phyloP scores from a whole-genome alignment of 306 rosid genomes.

The Vigna hirtella region DNA sequence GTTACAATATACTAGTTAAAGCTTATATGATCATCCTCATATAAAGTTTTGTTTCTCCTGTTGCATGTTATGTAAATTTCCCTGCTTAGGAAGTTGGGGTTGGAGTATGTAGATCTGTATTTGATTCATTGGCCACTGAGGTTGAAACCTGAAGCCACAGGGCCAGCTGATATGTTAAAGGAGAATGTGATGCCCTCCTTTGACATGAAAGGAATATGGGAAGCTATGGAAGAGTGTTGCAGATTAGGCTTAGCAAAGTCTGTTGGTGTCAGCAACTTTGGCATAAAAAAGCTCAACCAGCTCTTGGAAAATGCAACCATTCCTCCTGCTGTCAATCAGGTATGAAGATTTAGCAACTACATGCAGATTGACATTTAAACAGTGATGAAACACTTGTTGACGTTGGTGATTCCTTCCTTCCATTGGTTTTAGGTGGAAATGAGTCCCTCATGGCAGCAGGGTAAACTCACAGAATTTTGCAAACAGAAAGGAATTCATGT shows the following conservation, averaged over 20 bases:
- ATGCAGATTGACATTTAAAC: background rate
- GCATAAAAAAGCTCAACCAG: constrained; percentile 39
- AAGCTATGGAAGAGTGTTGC: constrained; percentile 54
- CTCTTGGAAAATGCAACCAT: constrained; percentile 47
- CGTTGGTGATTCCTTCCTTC: background rate
- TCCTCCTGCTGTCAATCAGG: constrained; percentile 55
- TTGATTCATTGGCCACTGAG: constrained; percentile 56
- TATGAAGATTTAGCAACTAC: background rate
- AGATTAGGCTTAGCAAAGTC: constrained; percentile 52
- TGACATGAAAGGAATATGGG: constrained; percentile 51
- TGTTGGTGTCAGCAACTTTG: constrained; percentile 57
- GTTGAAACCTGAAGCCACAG: constrained; percentile 39
- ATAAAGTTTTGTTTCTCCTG: background rate
- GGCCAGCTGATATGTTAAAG: background rate
- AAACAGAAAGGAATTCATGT: constrained; percentile 49
- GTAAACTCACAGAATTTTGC: constrained; percentile 49
- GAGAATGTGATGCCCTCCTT: constrained; percentile 50
- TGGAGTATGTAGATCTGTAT: constrained; percentile 53
- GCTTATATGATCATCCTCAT: background rate
- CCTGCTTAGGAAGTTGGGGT: constrained; percentile 44
- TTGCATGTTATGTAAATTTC: background rate
- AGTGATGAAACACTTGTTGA: background rate
- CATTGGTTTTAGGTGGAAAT: constrained; percentile 52
- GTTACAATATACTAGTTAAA: background rate
- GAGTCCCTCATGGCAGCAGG: constrained; percentile 50